Evolutionary conservation across 305 asterid genomes (phyloP).

Genomic region (Rubia tinctorum): DNA sequence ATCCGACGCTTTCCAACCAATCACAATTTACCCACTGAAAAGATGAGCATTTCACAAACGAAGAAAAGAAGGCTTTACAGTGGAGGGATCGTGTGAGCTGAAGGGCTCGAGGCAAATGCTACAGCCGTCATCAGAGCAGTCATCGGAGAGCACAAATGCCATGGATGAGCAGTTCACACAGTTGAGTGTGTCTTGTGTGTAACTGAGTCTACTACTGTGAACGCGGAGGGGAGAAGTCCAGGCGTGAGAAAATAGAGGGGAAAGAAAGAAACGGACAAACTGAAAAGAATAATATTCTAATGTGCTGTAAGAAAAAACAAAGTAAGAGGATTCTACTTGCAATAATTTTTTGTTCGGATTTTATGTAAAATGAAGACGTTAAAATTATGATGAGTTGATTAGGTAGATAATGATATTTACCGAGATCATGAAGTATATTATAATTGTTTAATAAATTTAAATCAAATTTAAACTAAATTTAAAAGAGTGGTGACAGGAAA

Average conservation of each 20-base stretch:
- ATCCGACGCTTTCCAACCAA: neutral
- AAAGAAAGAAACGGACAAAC: constrained; percentile 8
- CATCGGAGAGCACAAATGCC: constrained; percentile 24
- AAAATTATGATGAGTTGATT: no score
- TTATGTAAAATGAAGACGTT: no score
- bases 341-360: no score
- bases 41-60: neutral
- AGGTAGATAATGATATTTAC: no score
- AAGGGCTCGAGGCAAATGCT: constrained; percentile 61
- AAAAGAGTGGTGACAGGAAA: no score
- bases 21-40: constrained; percentile 4
- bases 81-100: constrained; percentile 35
- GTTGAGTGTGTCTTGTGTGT: constrained; percentile 4
- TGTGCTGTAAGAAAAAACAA: neutral
- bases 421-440: no score
- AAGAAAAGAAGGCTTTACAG: constrained; percentile 22
- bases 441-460: no score
- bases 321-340: neutral
- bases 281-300: neutral
- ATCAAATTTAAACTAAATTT: no score
- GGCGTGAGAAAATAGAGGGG: constrained; percentile 12
- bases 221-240: neutral
- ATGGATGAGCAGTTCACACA: constrained; percentile 9
- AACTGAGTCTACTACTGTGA: neutral
- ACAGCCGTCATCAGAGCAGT: constrained; percentile 39